Evolutionary conservation across 805 yeast genomes (phyloP), one percentile per base, ranked within the genome.

Genomic region (Sugiyamaella smithiae): DNA sequence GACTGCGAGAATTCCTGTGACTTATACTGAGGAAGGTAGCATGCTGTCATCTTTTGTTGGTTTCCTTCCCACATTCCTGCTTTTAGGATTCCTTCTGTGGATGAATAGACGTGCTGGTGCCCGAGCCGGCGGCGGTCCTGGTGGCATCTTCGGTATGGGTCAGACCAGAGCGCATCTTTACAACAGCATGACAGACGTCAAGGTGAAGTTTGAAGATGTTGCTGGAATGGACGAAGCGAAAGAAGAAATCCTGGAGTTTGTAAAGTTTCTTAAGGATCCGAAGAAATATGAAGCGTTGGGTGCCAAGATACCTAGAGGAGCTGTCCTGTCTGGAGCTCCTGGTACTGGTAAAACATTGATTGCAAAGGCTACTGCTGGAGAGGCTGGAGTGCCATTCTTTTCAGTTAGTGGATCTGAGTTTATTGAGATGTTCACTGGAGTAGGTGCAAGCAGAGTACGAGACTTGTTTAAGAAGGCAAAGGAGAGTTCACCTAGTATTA

Each of bases 341-440:
- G 97, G 97, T 73, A 89, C 97, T 2, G 97, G 97, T 80, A 89
- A 89, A 67, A 89, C 97, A 0, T 69, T 89, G 54, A 70, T 89
- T 49, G 97, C 97, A 20, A 88, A 86, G 66, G 97, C 97, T 9
- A 89, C 97, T 22, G 97, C 97, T 2, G 97, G 97, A 58, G 97
- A 89, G 66, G 96, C 97, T 1, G 93, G 88, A 44, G 97, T 89
- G 45, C 96, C 97, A 22, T 89, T 89, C 66, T 81, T 81, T 56
- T 83, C 93, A 19, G 96, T 89, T 5, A 85, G 95, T 1, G 97
- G 96, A 59, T 88, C 96, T 11, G 97, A 89, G 65, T 89, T 89
- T 58, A 95, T 88, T n/a, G 96, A 89, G 67, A 89, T 89, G 96
- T 89, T 87, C 73, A 95, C 87, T 17, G 97, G 97, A 70, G 96